Evolutionary conservation across 2,329 filamentous ascomycete genomes (phyloP), one percentile per base, ranked within the genome.

Genomic region (Penicillium occitanis): DNA sequence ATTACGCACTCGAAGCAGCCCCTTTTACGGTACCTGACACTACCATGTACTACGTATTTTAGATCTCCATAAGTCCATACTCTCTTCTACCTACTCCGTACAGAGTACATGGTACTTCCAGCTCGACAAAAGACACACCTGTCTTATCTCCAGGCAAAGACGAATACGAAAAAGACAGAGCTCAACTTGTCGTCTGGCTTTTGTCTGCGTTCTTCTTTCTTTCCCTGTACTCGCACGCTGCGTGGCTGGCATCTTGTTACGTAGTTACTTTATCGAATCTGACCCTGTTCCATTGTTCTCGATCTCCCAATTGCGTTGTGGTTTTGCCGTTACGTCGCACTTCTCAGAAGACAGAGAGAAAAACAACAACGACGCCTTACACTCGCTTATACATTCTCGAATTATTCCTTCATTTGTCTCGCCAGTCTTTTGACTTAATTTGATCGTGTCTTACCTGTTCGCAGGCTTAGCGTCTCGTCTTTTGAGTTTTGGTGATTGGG

Each of bases 401-500:
- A 22, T 19, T 19, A 35, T 37, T 57, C 37, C 28, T 25, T 35
- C 28, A 13, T 37, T 55, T 55, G n/a, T 55, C n/a, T 13, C 35
- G 28, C 30, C 48, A 28, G 48, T 35, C 28, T 53, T 33, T 37
- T 19, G 1, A 25, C 14, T 46, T 22, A 14, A 44, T n/a, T 53
- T 13, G 57, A 46, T 46, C 37, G 57, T 60, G 57, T 60, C 57
- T 60, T 60, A 46, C 37, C 22, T 46, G 25, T 58, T 35, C 33
- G n/a, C 55, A 35, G 55, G n/a, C 55, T 58, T 58, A 58, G 55
- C 57, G 57, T 60, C 57, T n/a, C 25, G 37, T 60, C 57, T 44
- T 58, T 60, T 46, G 40, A 44, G 35, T 30, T 28, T 19, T 60
- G 22, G 48, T 28, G 48, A 51, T 17, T 51, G 61, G 50, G 44